Percentiles rank a stretch among this genome's conserved stretches.
Evolutionary conservation across 1,139 yeast species (phyloP).

Genomic region (Yamadazyma kanchanaburiensis): DNA sequence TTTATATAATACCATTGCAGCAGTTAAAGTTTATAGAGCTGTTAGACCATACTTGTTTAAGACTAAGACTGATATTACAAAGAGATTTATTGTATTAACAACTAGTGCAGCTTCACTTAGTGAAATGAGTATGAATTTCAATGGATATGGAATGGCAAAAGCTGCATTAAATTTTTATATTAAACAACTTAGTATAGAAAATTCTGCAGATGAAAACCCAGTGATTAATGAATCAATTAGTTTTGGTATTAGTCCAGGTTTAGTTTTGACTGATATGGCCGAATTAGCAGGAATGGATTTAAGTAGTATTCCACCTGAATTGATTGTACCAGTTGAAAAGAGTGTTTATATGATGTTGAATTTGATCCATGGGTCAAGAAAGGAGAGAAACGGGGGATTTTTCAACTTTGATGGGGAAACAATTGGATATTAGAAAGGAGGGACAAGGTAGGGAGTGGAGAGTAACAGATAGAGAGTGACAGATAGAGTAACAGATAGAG

Average conservation of each 20-base stretch:
- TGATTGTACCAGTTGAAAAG: conserved; percentile 1
- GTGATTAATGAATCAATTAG: conserved; percentile 2
- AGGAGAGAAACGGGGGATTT: conserved; percentile 2
- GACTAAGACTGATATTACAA: conserved; percentile 6
- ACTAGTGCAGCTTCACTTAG: conserved; percentile 18
- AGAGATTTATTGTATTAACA: conserved; percentile 7
- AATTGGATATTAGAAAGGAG: no score
- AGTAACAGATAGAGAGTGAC: no score
- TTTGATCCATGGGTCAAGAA: neutral
- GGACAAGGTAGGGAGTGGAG: no score
- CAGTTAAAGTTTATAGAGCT: conserved; percentile 8
- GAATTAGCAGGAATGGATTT: neutral
- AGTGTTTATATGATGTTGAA: conserved; percentile 3
- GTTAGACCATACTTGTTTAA: conserved; percentile 7
- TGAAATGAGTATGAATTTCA: conserved; percentile 1
- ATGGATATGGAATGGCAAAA: conserved; percentile 7
- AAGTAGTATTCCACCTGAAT: no score
- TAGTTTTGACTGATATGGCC: conserved; percentile 22
- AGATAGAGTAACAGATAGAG: no score
- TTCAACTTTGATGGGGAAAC: conserved; percentile 4
- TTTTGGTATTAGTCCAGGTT: conserved; percentile 26
- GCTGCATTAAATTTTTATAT: conserved; percentile 7
- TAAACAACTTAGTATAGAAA: conserved; percentile 4
- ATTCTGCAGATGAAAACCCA: conserved; percentile 35
- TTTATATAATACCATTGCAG: conserved; percentile 8